These are phyloP conservation scores for Hydrangea macrophylla DNA, from an alignment of 148 eudicot genomes.

Conservation along the genomic window DNA sequence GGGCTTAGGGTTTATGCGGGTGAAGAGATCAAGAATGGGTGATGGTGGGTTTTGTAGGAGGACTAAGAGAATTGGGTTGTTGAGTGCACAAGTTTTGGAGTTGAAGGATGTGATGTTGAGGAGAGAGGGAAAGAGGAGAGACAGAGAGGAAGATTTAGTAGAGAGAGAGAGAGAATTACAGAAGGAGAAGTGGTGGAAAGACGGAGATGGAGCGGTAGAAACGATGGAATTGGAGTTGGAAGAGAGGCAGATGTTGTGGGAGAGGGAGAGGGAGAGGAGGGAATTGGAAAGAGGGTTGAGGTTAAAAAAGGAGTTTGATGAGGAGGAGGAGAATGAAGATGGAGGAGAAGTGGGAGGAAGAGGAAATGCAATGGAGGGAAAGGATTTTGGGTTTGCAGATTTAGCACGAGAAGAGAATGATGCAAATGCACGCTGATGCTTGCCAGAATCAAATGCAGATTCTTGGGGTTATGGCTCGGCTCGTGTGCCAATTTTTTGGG, in stretches of 20 bases:
- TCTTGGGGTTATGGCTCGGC: slow-evolving; percentile 64
- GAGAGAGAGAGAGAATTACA: too few species aligned
- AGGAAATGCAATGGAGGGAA: slow-evolving; percentile 87
- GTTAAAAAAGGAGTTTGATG: slow-evolving; percentile 50
- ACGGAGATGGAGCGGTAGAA: slow-evolving; percentile 41
- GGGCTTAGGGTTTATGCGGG: too few species aligned
- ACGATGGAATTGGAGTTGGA: slow-evolving; percentile 51
- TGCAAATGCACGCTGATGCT: slow-evolving; percentile 84
- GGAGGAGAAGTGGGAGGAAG: slow-evolving; percentile 89
- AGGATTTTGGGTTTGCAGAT: slow-evolving; percentile 62
- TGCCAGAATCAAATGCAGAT: slow-evolving; percentile 86
- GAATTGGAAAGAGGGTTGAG: slow-evolving; percentile 43
- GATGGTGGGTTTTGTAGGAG: slow-evolving; percentile 18
- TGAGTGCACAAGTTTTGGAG: slow-evolving; percentile 57
- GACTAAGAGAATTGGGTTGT: slow-evolving; percentile 36
- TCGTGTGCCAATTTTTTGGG: slow-evolving; percentile 74
- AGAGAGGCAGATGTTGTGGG: too few species aligned
- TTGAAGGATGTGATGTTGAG: slow-evolving; percentile 50
- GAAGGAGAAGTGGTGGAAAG: too few species aligned
- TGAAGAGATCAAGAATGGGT: slow-evolving; percentile 35
- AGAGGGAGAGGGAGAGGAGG: too few species aligned
- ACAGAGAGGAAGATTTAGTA: slow-evolving; percentile 38
- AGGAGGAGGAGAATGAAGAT: slow-evolving; percentile 65
- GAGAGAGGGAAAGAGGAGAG: slow-evolving; percentile 67
- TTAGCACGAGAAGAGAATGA: slow-evolving; percentile 90